Base-by-base conservation (phyloP, 2,329 filamentous ascomycete species). In the Epichloe hybrida region DNA sequence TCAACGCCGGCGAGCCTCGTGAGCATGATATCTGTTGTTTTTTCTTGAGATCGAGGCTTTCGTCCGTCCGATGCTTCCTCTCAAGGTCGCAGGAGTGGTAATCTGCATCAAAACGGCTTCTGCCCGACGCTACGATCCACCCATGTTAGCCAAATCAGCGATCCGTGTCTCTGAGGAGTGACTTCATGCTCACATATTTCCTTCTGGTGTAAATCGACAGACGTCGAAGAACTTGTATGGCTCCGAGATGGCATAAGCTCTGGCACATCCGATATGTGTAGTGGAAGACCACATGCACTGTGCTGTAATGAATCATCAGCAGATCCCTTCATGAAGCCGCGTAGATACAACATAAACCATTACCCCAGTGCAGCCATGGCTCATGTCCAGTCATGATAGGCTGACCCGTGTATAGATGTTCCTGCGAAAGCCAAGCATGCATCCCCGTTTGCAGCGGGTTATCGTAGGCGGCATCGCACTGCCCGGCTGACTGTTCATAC, bases 351-450 rank as follows among this genome's bases (percentile, higher is more conserved):
- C 8, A 8, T 27, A n/a, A 8, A 15, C 11, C 61, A 13, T 53
- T 61, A 67, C 65, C 64, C 64, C 64, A 67, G 40, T 68, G 66
- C 23, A 66, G 59, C 65, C 65, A 67, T 3, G 57, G 58, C 52
- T 66, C 65, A 13, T 62, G 57, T 6, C 64, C 64, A 6, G 61
- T 62, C 13, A 54, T 56, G 41, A 67, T 58, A 43, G 64, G 60
- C 52, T 62, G 58, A 15, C 61, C 59, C 27, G 58, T 54, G 50
- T 64, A 68, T 15, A 62, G 49, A 21, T 56, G 52, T 31, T 53
- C 64, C 46, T 67, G 56, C 7, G 55, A 56, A 1, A 68, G 61
- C 66, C 65, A 69, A 11, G 56, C 56, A 7, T 53, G 56, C 47
- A 61, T 58, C 5, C 63, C 63, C 3, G 59, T 57, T 44, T 63